Evolutionary conservation across 2,329 filamentous ascomycete genomes (phyloP), one percentile per base, ranked within the genome.

Genomic region (Claviceps monticola): DNA sequence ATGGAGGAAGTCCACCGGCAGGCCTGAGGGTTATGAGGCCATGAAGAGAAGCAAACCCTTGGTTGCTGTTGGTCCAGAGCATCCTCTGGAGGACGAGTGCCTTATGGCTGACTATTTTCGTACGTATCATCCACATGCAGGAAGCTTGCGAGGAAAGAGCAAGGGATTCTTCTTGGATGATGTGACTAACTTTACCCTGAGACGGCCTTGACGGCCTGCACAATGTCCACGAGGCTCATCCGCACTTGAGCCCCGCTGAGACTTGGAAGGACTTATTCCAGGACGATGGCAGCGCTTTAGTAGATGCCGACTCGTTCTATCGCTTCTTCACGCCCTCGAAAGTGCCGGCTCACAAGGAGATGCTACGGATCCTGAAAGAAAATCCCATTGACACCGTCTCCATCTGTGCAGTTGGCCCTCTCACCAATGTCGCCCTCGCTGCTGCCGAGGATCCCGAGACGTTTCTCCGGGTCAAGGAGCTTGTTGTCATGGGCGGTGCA

Each of bases 401-500:
- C n/a, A 86, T 98, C 62, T 81, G 95, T 39, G 87, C 87, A 23
- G 76, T 97, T 48, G 93, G 93, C 0, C 93, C 93, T 1, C 72
- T 97, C 59, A 97, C 93, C n/a, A 98, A 95, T 64, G 71, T 95
- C 34, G 93, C 93, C 1, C 69, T 95, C 26, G 93, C 93, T 3
- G 90, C 93, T 2, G 83, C 88, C 14, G 82, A 88, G 61, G 91
- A 97, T 59, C 84, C 90, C 0, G 88, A 91, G 66, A 84, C 89
- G 0, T 96, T 98, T 66, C 74, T 98, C 51, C 81, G 82, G 44
- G 87, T 83, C 48, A 95, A 94, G 66, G 89, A 97, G 67, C 78
- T 98, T 3, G 84, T 95, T 4, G 86, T 96, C 46, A 98, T 98
- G 93, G 93, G 91, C 54, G 93, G 93, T 54, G 83, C 87, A 23